A percentile compares a stretch with the other conserved stretches of the same genome.
These are phyloP conservation scores for Chrysochromulina parva DNA, from an alignment of 78 protist genomes.

Conservation along the genomic window DNA sequence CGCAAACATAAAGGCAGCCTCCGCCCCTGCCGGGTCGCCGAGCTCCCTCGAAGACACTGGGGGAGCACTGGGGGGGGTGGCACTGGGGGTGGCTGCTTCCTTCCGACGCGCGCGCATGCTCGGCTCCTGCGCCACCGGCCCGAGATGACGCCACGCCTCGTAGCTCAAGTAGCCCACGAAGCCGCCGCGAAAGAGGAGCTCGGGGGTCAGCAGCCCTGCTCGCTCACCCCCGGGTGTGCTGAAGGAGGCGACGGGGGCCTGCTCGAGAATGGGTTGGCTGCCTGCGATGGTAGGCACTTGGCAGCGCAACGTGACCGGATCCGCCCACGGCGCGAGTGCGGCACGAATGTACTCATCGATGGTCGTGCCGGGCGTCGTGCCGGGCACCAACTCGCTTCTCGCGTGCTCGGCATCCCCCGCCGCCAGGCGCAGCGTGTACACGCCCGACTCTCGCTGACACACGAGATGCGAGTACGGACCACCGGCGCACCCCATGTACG, in stretches of 20 bases:
- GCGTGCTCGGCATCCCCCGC: no score
- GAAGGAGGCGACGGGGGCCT: no score
- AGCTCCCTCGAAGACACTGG: no score
- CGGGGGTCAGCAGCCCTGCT: neutral
- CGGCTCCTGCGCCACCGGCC: neutral
- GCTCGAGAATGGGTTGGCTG: neutral
- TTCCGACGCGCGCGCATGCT: neutral
- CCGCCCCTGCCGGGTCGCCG: neutral
- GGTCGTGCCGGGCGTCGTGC: neutral
- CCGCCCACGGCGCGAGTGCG: neutral
- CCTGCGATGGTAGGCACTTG: neutral
- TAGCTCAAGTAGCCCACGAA: constrained; percentile 77
- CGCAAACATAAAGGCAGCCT: constrained; percentile 27
- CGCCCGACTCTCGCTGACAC: neutral
- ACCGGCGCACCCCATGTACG: constrained; percentile 52
- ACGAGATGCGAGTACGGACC: neutral
- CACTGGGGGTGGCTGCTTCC: no score
- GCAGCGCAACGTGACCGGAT: neutral
- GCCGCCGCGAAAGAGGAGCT: constrained; percentile 59
- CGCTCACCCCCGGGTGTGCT: neutral
- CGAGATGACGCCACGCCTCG: constrained; percentile 35
- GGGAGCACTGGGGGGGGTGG: no score
- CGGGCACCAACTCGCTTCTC: neutral
- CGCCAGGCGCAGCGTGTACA: neutral
- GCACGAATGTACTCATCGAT: neutral